These are phyloP conservation scores for Xylariaceae sp. DNA, from an alignment of 2,329 filamentous ascomycete genomes.

Conservation along the genomic window DNA sequence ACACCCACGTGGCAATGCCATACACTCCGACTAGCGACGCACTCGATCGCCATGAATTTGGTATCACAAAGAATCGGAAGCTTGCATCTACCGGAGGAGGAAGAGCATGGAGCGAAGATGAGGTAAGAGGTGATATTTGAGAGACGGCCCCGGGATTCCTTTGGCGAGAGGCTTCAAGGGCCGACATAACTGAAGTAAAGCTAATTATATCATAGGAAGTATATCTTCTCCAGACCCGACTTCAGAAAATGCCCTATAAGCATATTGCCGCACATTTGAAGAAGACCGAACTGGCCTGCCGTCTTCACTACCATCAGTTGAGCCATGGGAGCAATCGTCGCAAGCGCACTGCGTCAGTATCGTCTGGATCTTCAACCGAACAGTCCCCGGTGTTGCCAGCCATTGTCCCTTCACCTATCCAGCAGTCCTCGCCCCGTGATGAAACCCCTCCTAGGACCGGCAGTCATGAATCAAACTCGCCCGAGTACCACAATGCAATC, in stretches of 20 bases:
- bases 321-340: slow-evolving; percentile 79
- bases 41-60: slow-evolving; percentile 57
- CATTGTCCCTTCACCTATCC: slow-evolving; percentile 49
- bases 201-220: slow-evolving; percentile 57
- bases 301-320: slow-evolving; percentile 82
- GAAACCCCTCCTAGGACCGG: slow-evolving; percentile 47
- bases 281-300: slow-evolving; percentile 85
- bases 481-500: slow-evolving; percentile 42
- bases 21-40: slow-evolving; percentile 54
- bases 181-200: slow-evolving; percentile 10
- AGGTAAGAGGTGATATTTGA: slow-evolving; percentile 51
- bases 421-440: slow-evolving; percentile 48
- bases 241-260: slow-evolving; percentile 89
- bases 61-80: slow-evolving; percentile 65
- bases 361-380: slow-evolving; percentile 59
- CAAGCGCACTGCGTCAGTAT: slow-evolving; percentile 70
- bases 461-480: slow-evolving; percentile 45
- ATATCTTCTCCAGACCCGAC: slow-evolving; percentile 78
- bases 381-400: slow-evolving; percentile 50
- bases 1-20: slow-evolving; percentile 38
- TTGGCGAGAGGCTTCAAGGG: no score
- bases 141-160: not conserved
- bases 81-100: slow-evolving; percentile 69
- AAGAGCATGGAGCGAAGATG: slow-evolving; percentile 81
- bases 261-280: slow-evolving; percentile 82